Evolutionary conservation across 2,329 filamentous ascomycete species (phyloP), one percentile per base, ranked within the genome.

Genomic region (Botrytis fragariae): DNA sequence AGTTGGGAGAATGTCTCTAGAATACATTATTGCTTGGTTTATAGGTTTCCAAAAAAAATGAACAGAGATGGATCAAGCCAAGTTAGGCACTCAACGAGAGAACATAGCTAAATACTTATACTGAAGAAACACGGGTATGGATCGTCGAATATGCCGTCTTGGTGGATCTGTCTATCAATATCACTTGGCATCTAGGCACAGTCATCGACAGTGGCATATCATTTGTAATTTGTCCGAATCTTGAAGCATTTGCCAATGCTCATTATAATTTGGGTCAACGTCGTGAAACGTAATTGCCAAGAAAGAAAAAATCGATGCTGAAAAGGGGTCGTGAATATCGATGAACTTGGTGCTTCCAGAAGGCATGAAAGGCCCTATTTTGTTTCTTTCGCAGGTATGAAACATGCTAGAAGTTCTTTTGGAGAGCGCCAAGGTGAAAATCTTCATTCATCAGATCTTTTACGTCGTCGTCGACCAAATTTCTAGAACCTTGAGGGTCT

Each of bases 31-130:
- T 57, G 10, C 37, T 44, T 42, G 32, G 4, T 6, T 57, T 57
- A 42, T 57, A 25, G n/a, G 14, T 35, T 51, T n/a, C 20, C 32
- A 32, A 37, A 32, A 37, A 32, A 9, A 57, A 69, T 44, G n/a
- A 44, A 57, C 37, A 32, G 10, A 42, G 18, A 57, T 42, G 39
- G 14, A 67, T 51, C 32, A 20, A 22, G 32, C 45, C 32, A 39
- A 25, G 32, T 7, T 29, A 29, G 18, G 8, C n/a, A 29, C 6
- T 4, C 14, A 39, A 42, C 20, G n/a, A 37, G 16, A 57, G 65
- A 57, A 42, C 9, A 57, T 32, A 25, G 35, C 48, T 69, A 14
- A 57, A 57, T 69, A 69, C 37, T 69, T 69, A 69, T 69, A 42
- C 35, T 57, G 37, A 16, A 37, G n/a, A 32, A 29, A 16, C 22